phyloP scores from a whole-genome alignment of 2,329 filamentous ascomycete species.

The Phoma sp. region DNA sequence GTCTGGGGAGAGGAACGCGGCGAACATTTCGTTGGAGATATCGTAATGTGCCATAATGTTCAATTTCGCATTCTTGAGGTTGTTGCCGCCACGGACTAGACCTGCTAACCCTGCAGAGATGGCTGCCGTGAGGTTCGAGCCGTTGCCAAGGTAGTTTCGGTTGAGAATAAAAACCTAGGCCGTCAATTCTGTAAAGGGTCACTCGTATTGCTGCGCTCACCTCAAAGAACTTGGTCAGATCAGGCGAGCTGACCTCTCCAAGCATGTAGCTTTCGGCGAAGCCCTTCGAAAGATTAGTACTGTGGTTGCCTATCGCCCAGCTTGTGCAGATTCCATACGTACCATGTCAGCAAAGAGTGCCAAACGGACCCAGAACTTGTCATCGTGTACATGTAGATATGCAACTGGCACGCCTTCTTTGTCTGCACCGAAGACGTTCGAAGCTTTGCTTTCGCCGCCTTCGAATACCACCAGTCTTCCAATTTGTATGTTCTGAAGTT shows the following conservation, averaged over 20 bases:
- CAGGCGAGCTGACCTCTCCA: conserved; percentile 70
- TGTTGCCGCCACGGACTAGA: conserved; percentile 57
- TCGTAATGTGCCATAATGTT: conserved; percentile 78
- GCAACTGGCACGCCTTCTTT: conserved; percentile 53
- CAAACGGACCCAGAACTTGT: conserved; percentile 73
- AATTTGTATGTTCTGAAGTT: conserved; percentile 54
- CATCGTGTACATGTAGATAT: conserved; percentile 66
- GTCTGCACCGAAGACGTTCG: conserved; percentile 52
- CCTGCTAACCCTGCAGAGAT: conserved; percentile 64
- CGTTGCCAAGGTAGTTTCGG: conserved; percentile 68
- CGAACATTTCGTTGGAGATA: conserved; percentile 78
- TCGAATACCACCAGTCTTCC: conserved; percentile 56
- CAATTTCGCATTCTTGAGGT: conserved; percentile 59
- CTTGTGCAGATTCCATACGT: conserved; percentile 11
- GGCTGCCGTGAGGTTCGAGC: conserved; percentile 66
- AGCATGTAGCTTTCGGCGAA: conserved; percentile 78
- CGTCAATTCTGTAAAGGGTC: conserved; percentile 23
- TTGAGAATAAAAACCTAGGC: conserved; percentile 73
- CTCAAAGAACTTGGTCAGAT: conserved; percentile 73
- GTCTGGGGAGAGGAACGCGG: conserved; percentile 73
- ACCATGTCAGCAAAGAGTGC: conserved; percentile 75
- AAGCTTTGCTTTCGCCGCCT: conserved; percentile 51
- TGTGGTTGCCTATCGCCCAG: background rate
- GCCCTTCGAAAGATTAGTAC: conserved; percentile 51
- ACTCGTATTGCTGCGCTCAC: conserved; percentile 43